A percentile compares a stretch with the other conserved stretches of the same genome.
Conservation (phyloP, 2,329 filamentous ascomycete species). For the Kalmusia sp. region DNA sequence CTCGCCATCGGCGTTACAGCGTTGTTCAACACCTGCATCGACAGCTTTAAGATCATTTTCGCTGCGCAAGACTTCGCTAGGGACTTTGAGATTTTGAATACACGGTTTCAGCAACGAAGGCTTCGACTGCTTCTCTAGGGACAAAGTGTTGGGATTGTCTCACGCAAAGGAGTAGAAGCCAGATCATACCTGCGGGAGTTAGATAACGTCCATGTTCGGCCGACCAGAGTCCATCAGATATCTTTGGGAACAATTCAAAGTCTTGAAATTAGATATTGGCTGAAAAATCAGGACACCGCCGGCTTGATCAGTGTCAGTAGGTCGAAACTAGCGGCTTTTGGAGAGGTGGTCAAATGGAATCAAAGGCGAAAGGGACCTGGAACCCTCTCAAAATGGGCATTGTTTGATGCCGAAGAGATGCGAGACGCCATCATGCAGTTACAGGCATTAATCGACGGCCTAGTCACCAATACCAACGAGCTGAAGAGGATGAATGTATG, state of each 20-base stretch:
- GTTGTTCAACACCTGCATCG: slow-evolving; percentile 4
- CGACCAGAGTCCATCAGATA: neutral
- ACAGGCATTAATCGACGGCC: slow-evolving; percentile 66
- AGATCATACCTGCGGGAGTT: neutral
- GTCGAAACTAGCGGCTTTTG: neutral
- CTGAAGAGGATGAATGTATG: no score
- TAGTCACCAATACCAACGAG: slow-evolving; percentile 71
- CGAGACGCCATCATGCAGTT: neutral
- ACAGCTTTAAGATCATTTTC: slow-evolving; percentile 5
- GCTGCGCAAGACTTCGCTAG: slow-evolving; percentile 8
- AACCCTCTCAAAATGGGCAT: neutral
- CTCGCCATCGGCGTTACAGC: slow-evolving; percentile 8
- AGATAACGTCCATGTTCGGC: neutral
- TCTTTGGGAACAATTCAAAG: neutral
- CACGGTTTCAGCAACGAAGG: neutral
- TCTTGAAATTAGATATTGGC: neutral
- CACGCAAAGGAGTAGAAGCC: neutral
- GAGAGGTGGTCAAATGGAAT: neutral
- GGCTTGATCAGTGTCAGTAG: neutral
- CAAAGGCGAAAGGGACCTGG: neutral
- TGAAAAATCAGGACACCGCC: neutral
- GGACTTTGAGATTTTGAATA: slow-evolving; percentile 3
- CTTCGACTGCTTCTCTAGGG: slow-evolving; percentile 2
- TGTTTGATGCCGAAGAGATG: slow-evolving; percentile 6
- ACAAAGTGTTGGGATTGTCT: neutral